These are phyloP conservation scores for Aspergillus hortae DNA, from an alignment of 2,329 filamentous ascomycete genomes.

Conservation along the genomic window DNA sequence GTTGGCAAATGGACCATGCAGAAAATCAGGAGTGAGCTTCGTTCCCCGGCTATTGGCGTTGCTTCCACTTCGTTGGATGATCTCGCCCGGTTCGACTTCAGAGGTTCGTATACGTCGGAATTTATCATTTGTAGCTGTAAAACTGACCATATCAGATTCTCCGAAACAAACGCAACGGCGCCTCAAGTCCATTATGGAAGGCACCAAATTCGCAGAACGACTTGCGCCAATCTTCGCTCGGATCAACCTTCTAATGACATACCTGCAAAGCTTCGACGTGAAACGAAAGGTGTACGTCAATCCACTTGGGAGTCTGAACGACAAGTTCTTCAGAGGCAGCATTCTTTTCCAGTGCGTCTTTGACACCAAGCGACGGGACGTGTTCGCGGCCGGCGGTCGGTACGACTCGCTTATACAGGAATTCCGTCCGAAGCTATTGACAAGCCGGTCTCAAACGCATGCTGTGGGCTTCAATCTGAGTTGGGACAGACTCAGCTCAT, in stretches of 20 bases:
- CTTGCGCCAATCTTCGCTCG: constrained; percentile 65
- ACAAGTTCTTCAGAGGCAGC: constrained; percentile 82
- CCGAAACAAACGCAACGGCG: constrained; percentile 72
- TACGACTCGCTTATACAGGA: constrained; percentile 89
- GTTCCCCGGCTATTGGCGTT: constrained; percentile 75
- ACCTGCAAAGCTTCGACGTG: constrained; percentile 71
- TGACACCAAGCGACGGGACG: constrained; percentile 74
- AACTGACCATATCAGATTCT: constrained; percentile 53
- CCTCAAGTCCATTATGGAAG: constrained; percentile 52
- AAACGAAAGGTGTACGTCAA: constrained; percentile 76
- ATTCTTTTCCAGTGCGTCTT: constrained; percentile 88
- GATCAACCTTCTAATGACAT: constrained; percentile 72
- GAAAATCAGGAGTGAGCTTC: constrained; percentile 76
- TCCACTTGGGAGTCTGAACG: constrained; percentile 82
- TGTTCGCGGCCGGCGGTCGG: constrained; percentile 88
- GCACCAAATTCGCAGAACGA: constrained; percentile 50
- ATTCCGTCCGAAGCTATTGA: constrained; percentile 67
- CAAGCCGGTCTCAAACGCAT: constrained; percentile 63
- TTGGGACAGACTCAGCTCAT: constrained; percentile 74
- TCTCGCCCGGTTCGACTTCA: constrained; percentile 84
- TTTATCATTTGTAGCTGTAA: constrained; percentile 50
- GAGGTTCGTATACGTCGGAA: constrained; percentile 51
- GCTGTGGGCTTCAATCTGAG: constrained; percentile 90
- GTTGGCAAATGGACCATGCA: constrained; percentile 76
- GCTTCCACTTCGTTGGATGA: constrained; percentile 89